Evolutionary conservation across 441 rosid genomes (phyloP).

Genomic region (Gossypium schwendimanii): DNA sequence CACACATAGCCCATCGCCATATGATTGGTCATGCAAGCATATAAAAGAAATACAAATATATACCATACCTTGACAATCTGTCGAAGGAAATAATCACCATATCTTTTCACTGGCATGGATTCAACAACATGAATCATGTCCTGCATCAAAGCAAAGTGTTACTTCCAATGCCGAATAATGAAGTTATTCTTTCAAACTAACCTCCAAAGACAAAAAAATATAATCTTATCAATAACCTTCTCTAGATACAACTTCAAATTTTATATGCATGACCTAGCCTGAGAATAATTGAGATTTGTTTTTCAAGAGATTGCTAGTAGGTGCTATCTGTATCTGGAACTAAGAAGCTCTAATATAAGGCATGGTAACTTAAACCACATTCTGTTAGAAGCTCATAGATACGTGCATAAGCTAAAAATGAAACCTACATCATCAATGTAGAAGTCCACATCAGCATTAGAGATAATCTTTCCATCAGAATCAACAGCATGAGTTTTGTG

Average conservation of each 20-base stretch:
- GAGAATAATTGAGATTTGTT: not conserved
- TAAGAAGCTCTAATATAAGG: not conserved
- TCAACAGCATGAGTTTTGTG: conserved; percentile 93
- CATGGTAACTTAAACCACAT: not conserved
- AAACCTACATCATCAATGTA: conserved; percentile 62
- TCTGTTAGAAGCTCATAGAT: not conserved
- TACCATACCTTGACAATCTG: conserved; percentile 63
- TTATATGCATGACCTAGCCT: not conserved
- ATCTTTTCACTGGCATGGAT: conserved; percentile 58
- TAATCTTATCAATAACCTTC: not conserved
- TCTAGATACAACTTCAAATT: not conserved
- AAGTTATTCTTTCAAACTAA: not conserved
- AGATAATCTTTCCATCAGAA: conserved; percentile 61
- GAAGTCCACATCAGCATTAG: conserved; percentile 91
- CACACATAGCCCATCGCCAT: not conserved
- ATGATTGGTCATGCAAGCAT: not conserved
- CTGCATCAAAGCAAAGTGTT: conserved; percentile 31
- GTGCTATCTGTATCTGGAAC: not conserved
- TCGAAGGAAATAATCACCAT: conserved; percentile 68
- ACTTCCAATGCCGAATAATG: not conserved
- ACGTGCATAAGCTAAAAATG: not conserved
- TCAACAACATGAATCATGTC: conserved; percentile 74
- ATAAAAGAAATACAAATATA: not conserved
- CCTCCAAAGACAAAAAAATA: not conserved
- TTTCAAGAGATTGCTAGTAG: not conserved